Base-by-base conservation (phyloP, 257 asterid species). In the Cruciata laevipes region DNA sequence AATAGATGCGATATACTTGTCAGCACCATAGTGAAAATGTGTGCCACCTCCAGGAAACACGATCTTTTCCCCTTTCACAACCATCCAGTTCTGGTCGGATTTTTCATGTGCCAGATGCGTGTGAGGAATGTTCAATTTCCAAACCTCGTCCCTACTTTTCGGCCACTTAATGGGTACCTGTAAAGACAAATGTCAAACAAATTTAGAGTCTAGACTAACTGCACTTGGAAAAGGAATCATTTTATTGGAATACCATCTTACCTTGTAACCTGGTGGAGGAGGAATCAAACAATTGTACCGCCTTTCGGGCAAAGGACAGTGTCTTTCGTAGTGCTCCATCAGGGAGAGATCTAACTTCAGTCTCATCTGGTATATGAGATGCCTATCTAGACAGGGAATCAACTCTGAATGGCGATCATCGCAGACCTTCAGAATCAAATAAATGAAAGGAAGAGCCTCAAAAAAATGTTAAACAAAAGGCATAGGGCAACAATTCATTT, bases 261-360 rank as follows among this genome's bases (percentile, higher is more conserved):
- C 96, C 96, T 89, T 91, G 83, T 91, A 91, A 37, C 98, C 98
- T 3, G 95, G 73, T 62, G 98, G 98, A 67, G 98, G 98, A 77
- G 98, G 96, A 79, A 91, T 91, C 82, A 89, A 76, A 77, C 98
- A 91, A 81, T 91, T 91, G 79, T 56, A 91, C 63, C 89, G 86
- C 77, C 98, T 86, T 76, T 91, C 98, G n/a, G 95, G 96, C 75
- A 80, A 74, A 12, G 98, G 98, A 79, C 96, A 91, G 77, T 89
- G 97, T 65, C 99, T 84, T 81, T 95, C 99, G 69, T 95, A 95
- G 85, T 95, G 99, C 89, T 95, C 99, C 99, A 94, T 95, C 79
- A 95, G 67, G 53, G 96, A 80, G 33, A 95, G 81, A 77, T 95
- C 98, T 89, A 91, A 78, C 77, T 95, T 95, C 81, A 91, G 55